These are phyloP conservation scores for Inonotus obliquus DNA, from an alignment of 1,284 basidiomycete genomes.

Conservation along the genomic window DNA sequence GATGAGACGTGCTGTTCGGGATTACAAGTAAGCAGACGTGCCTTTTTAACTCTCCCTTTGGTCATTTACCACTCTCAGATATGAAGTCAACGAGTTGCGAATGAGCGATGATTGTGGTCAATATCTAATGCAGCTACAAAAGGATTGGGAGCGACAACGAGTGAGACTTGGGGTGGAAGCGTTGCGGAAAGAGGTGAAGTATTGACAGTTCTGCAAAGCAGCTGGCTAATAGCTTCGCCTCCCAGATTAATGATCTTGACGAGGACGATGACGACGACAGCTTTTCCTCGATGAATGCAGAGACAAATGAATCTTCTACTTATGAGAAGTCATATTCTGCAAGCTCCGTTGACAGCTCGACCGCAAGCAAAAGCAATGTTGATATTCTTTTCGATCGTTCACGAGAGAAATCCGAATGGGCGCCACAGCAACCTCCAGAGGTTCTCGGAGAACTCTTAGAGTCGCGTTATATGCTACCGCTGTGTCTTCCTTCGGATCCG, in stretches of 20 bases:
- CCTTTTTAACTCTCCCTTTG: not conserved
- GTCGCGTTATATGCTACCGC: constrained; percentile 87
- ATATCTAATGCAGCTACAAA: constrained; percentile 90
- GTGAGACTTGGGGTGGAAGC: constrained; percentile 79
- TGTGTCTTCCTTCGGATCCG: constrained; percentile 78
- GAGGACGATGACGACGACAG: constrained; percentile 54
- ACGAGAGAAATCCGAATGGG: constrained; percentile 64
- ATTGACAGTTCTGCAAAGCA: not conserved
- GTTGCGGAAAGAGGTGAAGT: constrained; percentile 65
- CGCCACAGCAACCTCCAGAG: constrained; percentile 71
- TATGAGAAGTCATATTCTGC: constrained; percentile 24
- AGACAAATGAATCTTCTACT: constrained; percentile 30
- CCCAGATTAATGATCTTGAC: constrained; percentile 54
- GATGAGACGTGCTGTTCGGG: constrained; percentile 90
- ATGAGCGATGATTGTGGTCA: constrained; percentile 95
- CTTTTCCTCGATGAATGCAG: constrained; percentile 39
- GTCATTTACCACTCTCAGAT: constrained; percentile 22
- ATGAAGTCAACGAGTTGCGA: constrained; percentile 86
- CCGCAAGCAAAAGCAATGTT: constrained; percentile 51
- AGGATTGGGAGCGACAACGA: constrained; percentile 91
- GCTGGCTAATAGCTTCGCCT: not conserved
- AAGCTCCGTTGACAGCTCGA: constrained; percentile 26
- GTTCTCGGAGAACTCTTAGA: constrained; percentile 86
- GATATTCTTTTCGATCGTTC: constrained; percentile 75
- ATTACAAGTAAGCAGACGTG: constrained; percentile 74